Evolutionary conservation across 176 grass and related monocot genomes (phyloP), one percentile per base, ranked within the genome.

Genomic region (Musa schizocarpa): DNA sequence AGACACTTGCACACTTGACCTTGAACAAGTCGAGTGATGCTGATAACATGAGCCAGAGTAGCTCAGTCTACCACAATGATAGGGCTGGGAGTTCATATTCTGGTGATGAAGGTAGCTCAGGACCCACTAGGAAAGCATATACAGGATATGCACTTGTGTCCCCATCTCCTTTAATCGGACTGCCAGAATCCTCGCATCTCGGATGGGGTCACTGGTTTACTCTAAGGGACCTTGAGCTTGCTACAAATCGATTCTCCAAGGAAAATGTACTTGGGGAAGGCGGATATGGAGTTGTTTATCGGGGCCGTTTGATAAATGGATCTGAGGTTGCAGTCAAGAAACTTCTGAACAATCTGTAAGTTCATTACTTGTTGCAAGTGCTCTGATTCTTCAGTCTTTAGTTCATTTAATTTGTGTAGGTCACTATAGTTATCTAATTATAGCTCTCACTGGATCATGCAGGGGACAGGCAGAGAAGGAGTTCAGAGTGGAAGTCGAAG

Each of bases 141-240:
- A 92, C 86, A 12, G 83, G 84, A 21, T 76, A 82, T 1, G 77
- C 80, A 9, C 84, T 89, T n/a, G 74, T 91, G 16, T 92, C 91
- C 0, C 86, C 91, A 1, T 99, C 95, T 11, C 95, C 95, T 53
- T 76, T 99, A 48, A 78, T 92, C 77, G 95, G 95, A 77, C 84
- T 99, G 69, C 95, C 95, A 13, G 91, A 99, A 76, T 92, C 93
- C 76, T 99, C 91, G n/a, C 95, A 94, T 77, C 88, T 99, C 0
- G 95, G 95, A 6, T 99, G 95, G 95, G 95, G 95, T 54, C 95
- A 99, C 81, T 99, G 95, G 95, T 99, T 99, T 76, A 99, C 95
- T 73, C 80, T 92, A 27, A 83, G 95, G 72, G 95, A 99, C 70
- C 85, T 99, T 68, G 90, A 99, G 57, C 84, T 86, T 75, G 88